Evolutionary conservation across 495 filamentous ascomycete species (phyloP).

Genomic region (Rusavskia elegans): DNA sequence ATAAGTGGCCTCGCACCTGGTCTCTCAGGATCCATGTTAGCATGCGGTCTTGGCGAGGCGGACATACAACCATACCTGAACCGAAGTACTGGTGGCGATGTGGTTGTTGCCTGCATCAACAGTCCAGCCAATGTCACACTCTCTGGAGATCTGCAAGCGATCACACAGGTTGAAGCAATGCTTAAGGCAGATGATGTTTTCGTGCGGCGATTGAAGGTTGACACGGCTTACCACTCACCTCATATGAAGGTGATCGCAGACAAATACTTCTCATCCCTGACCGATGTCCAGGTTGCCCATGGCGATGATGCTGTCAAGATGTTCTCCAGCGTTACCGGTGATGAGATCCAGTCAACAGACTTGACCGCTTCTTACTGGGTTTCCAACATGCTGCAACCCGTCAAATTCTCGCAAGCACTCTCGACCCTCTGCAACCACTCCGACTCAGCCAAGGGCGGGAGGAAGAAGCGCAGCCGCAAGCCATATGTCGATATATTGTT

Average conservation of each 20-base stretch:
- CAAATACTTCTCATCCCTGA: slow-evolving; percentile 19
- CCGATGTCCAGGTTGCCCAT: slow-evolving; percentile 8
- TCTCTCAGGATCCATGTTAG: slow-evolving; percentile 2
- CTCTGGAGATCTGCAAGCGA: not conserved
- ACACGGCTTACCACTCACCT: not conserved
- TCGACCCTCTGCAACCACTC: not conserved
- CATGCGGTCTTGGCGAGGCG: not conserved
- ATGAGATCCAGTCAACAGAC: not conserved
- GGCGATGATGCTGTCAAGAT: not conserved
- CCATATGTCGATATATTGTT: slow-evolving; percentile 17
- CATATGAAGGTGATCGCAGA: slow-evolving; percentile 24
- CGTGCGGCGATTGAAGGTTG: not conserved
- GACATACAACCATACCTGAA: slow-evolving; percentile 10
- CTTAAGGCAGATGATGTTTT: not conserved
- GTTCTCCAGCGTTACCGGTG: slow-evolving; percentile 8
- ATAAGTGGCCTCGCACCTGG: not conserved
- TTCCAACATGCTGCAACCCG: slow-evolving; percentile 27
- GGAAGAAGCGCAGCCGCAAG: not conserved
- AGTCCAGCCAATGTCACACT: not conserved
- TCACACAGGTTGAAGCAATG: not conserved
- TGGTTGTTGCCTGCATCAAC: slow-evolving; percentile 14
- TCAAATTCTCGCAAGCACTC: slow-evolving; percentile 26
- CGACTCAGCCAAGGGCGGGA: not conserved
- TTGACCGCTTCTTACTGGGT: slow-evolving; percentile 24
- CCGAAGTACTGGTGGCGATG: not conserved